These are phyloP conservation scores for Trichophyton mentagrophytes DNA, from an alignment of 2,329 filamentous ascomycete genomes.

Conservation along the genomic window DNA sequence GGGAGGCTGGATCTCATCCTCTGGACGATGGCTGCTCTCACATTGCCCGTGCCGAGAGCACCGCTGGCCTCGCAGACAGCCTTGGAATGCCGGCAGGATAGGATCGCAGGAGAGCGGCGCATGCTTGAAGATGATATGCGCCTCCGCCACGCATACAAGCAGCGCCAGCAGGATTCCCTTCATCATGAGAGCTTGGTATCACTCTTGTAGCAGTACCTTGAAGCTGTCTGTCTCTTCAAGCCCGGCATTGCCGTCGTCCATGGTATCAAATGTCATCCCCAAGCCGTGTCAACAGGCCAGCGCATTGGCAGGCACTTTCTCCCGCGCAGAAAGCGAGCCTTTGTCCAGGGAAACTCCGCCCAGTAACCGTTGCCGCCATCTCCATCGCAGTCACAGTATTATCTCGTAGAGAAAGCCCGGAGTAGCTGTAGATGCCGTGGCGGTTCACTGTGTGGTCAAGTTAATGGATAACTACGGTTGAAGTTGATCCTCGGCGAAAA, in stretches of 20 bases:
- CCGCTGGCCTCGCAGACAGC: conserved; percentile 9
- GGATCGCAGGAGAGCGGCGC: conserved; percentile 8
- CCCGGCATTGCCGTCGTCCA: background rate
- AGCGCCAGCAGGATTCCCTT: background rate
- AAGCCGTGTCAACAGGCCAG: background rate
- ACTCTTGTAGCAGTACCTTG: background rate
- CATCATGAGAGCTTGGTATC: background rate
- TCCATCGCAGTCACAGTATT: background rate
- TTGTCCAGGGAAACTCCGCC: background rate
- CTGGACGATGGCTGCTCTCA: background rate
- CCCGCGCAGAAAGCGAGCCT: background rate
- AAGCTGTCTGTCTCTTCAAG: background rate
- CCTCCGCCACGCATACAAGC: background rate
- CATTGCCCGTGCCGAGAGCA: conserved; percentile 7
- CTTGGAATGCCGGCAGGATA: background rate
- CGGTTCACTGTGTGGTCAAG: too few species aligned
- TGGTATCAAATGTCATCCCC: background rate
- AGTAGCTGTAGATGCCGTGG: background rate
- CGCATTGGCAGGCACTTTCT: background rate
- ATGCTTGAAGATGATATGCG: conserved; percentile 11
- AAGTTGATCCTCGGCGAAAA: conserved; percentile 10
- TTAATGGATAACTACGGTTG: background rate
- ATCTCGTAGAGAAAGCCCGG: background rate
- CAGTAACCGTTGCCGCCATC: background rate
- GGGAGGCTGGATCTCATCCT: background rate